Percentiles rank a stretch among this genome's conserved stretches.
Evolutionary conservation across 2,329 filamentous ascomycete species (phyloP).

Genomic region (Metarhizium sp.): DNA sequence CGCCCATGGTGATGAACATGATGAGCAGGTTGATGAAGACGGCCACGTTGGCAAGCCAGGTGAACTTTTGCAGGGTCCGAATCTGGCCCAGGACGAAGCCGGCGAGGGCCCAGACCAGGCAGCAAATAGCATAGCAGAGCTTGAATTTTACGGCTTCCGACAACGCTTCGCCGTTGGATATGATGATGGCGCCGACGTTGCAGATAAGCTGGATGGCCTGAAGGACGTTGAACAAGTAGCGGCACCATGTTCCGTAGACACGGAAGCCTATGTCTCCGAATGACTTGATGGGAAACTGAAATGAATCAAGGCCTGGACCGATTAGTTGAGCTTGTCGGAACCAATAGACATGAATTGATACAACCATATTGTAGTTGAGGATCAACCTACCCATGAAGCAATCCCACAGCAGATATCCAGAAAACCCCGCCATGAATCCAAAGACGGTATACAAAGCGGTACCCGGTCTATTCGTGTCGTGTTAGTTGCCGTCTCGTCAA

Average conservation of each 20-base stretch:
- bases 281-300: conserved; percentile 33
- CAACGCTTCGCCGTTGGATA: conserved; percentile 44
- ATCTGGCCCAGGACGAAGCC: conserved; percentile 47
- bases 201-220: conserved; percentile 39
- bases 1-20: conserved; percentile 45
- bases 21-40: conserved; percentile 47
- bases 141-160: conserved; percentile 38
- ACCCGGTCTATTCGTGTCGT: conserved; percentile 21
- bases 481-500: neutral
- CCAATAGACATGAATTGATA: neutral
- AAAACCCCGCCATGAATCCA: conserved; percentile 22
- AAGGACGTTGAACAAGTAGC: conserved; percentile 36
- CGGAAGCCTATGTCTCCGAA: conserved; percentile 39
- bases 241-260: conserved; percentile 32
- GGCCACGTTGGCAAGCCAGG: conserved; percentile 44
- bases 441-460: conserved; percentile 34
- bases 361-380: neutral
- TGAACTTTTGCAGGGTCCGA: conserved; percentile 41
- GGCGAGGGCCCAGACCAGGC: conserved; percentile 38
- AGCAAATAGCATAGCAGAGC: conserved; percentile 43
- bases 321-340: neutral
- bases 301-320: conserved; percentile 26
- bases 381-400: conserved; percentile 25
- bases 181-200: conserved; percentile 40
- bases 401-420: conserved; percentile 34